Conservation (phyloP, 2,329 filamentous ascomycete species). For the Ophiocordyceps australis region DNA sequence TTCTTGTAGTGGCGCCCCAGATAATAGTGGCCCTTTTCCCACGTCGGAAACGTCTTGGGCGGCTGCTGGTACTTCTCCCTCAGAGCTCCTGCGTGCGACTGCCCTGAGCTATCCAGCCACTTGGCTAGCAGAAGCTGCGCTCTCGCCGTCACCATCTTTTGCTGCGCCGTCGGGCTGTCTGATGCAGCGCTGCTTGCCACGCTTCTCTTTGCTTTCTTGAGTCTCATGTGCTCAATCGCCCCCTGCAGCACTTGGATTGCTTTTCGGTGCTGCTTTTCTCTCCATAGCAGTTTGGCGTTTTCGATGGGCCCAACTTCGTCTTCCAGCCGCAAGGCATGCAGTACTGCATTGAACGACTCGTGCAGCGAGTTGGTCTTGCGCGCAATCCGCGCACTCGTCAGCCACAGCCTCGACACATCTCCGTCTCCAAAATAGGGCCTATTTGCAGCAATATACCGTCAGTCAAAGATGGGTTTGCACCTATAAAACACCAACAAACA, state of each 20-base stretch:
- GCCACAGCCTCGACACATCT: conserved; percentile 71
- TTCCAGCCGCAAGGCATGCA: conserved; percentile 71
- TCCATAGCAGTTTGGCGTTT: conserved; percentile 84
- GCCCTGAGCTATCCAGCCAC: conserved; percentile 90
- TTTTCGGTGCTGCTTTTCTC: conserved; percentile 81
- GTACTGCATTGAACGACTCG: conserved; percentile 83
- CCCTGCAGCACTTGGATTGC: conserved; percentile 83
- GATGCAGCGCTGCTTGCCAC: conserved; percentile 13
- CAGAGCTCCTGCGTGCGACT: conserved; percentile 69
- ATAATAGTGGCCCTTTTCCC: conserved; percentile 97
- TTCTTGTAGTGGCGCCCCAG: conserved; percentile 96
- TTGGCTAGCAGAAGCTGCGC: conserved; percentile 84
- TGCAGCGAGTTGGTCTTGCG: conserved; percentile 70
- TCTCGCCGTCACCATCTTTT: conserved; percentile 48
- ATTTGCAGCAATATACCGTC: no score
- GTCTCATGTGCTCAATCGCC: conserved; percentile 68
- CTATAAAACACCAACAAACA: no score
- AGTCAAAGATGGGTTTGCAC: no score
- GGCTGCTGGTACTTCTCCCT: conserved; percentile 71
- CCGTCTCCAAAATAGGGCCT: conserved; percentile 45
- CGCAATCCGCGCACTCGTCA: conserved; percentile 69
- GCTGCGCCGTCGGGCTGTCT: conserved; percentile 23
- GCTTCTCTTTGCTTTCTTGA: conserved; percentile 34
- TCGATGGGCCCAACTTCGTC: conserved; percentile 85
- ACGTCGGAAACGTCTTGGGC: conserved; percentile 48